A percentile compares a stretch with the other conserved stretches of the same genome.
phyloP scores from a whole-genome alignment of 2,329 filamentous ascomycete species.

The Verticillium nonalfalfae region DNA sequence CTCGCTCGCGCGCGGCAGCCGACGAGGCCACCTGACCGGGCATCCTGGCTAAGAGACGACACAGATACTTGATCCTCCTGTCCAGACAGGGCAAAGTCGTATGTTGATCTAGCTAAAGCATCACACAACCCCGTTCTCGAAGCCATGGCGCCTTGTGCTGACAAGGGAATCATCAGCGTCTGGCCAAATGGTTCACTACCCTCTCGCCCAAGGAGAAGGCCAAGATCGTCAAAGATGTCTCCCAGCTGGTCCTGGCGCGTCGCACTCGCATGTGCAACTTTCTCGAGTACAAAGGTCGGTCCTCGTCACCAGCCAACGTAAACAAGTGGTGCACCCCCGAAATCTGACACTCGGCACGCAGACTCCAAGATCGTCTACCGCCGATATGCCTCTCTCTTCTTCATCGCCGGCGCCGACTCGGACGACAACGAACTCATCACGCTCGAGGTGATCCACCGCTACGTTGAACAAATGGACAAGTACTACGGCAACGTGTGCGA shows the following conservation, averaged over 20 bases:
- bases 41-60: slow-evolving; percentile 7
- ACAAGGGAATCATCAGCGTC: slow-evolving; percentile 54
- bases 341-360: slow-evolving; percentile 25
- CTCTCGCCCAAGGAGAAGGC: slow-evolving; percentile 97
- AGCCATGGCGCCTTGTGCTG: not conserved
- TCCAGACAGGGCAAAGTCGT: slow-evolving; percentile 99
- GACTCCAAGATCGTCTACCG: slow-evolving; percentile 99
- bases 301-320: not conserved
- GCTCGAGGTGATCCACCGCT: slow-evolving; percentile 97
- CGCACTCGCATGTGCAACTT: slow-evolving; percentile 99
- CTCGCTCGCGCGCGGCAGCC: not conserved
- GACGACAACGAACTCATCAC: slow-evolving; percentile 98
- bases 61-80: slow-evolving; percentile 92
- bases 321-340: not conserved
- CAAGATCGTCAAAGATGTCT: slow-evolving; percentile 99
- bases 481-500: slow-evolving; percentile 99
- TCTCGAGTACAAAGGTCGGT: slow-evolving; percentile 93
- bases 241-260: slow-evolving; percentile 90
- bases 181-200: slow-evolving; percentile 99
- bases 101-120: slow-evolving; percentile 31
- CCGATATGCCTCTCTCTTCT: slow-evolving; percentile 97
- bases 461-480: slow-evolving; percentile 99
- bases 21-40: slow-evolving; percentile 2
- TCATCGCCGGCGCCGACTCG: slow-evolving; percentile 96
- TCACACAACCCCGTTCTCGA: not conserved